phyloP scores from a whole-genome alignment of 495 filamentous ascomycete genomes.

The Elaphomyces granulatus region DNA sequence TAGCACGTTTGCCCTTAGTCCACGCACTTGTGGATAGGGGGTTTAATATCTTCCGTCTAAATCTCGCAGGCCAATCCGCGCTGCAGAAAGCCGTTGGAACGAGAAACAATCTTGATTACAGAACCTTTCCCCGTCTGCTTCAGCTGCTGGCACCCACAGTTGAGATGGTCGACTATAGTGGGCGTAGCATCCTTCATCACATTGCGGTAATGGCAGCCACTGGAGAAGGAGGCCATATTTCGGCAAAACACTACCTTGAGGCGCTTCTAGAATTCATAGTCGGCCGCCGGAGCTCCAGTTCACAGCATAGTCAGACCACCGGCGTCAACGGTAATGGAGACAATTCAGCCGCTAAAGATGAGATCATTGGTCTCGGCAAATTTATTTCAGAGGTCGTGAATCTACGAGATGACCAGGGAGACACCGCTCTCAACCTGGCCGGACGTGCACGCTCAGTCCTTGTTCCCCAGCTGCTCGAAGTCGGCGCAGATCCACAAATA shows the following conservation, averaged over 20 bases:
- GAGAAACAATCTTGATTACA: conserved; percentile 78
- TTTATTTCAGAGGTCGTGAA: conserved; percentile 97
- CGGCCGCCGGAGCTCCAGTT: conserved; percentile 55
- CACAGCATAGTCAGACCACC: conserved; percentile 31
- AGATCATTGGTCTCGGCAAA: conserved; percentile 65
- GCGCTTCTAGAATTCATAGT: conserved; percentile 87
- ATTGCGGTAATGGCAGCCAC: conserved; percentile 90
- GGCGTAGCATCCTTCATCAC: conserved; percentile 86
- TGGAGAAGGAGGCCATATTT: conserved; percentile 63
- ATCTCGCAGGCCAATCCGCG: conserved; percentile 77
- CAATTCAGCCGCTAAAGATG: conserved; percentile 21
- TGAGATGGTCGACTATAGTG: conserved; percentile 74
- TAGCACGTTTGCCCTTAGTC: conserved; percentile 69
- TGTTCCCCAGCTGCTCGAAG: conserved; percentile 82
- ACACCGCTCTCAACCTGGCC: conserved; percentile 88
- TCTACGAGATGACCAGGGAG: conserved; percentile 76
- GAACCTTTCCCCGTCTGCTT: conserved; percentile 68
- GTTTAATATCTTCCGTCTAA: conserved; percentile 74
- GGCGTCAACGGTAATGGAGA: conserved; percentile 13
- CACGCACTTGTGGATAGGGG: conserved; percentile 67
- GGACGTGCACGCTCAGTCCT: conserved; percentile 86
- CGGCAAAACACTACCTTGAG: conserved; percentile 87
- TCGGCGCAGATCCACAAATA: conserved; percentile 79
- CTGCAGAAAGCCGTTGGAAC: conserved; percentile 78
- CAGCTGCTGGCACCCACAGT: conserved; percentile 84